Evolutionary conservation across 345 rosid genomes (phyloP), one percentile per base, ranked within the genome.

Genomic region (Syzygium aqueum): DNA sequence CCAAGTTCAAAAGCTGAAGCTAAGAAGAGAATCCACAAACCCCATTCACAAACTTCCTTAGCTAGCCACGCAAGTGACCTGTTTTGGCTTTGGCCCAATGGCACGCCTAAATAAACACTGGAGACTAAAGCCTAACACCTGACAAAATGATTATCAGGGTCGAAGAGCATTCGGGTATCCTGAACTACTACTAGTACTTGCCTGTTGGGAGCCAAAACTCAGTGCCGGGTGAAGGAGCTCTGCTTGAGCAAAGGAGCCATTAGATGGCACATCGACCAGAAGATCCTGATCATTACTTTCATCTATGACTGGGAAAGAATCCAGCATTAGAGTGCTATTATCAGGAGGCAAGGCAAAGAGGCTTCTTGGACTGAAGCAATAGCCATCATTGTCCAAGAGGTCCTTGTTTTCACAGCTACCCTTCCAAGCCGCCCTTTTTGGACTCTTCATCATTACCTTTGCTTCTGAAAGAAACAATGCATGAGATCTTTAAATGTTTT

Each of bases 241-340:
- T 51, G 99, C 99, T 90, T 95, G 96, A 53, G 98, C 94, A 88
- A 96, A 97, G 49, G 95, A 97, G 89, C 96, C 90, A 22, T 94
- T 94, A 88, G 93, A 94, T 52, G 99, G 98, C 89, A 97, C 94
- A 40, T 96, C 95, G 83, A 97, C 88, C 87, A 97, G 97, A 87
- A 97, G 93, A 89, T 95, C 99, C 90, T 95, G 98, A 86, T 97
- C 97, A 14, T 95, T 93, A 87, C 89, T 93, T 85, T 93, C 96
- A 87, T 93, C 94, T 9, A 89, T 93, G 86, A 92, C 95, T 87
- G 90, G 89, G 84, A 91, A 91, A 85, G 95, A 91, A 88, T 95
- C 98, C 88, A 95, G 92, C 94, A 90, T 89, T 86, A 94, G 89
- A 86, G 97, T 92, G 92, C 95, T 89, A 86, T 95, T 88, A 87